Base-by-base conservation (phyloP, 805 yeast species). In the Sugiyamaella valdiviana region DNA sequence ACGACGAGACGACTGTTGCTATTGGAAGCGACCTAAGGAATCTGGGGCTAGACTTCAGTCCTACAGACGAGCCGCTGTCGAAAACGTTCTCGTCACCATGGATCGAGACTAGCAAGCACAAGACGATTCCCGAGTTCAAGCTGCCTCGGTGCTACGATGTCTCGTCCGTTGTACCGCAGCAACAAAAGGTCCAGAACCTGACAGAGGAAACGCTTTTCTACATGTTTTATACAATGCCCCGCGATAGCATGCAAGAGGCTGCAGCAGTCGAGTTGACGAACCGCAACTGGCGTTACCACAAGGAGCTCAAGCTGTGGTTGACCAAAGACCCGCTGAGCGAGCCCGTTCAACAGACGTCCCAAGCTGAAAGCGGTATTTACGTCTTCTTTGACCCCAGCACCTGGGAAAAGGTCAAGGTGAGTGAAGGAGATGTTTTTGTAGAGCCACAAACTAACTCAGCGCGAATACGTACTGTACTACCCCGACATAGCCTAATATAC, bases 221-320 rank as follows among this genome's bases (percentile, higher is more conserved):
- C 66, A 83, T 93, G 15, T 93, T 93, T 64, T 93, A 93, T 67
- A 85, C 95, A 55, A 88, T 82, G 72, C 96, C 99, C 4, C 81
- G 88, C 47, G 97, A 93, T 63, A 80, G 88, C 3, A 72, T 91
- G 63, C 99, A 93, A 66, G 99, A 93, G 64, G 77, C 89, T 49
- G 95, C 95, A 3, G 95, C 97, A 5, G 74, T 91, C 51, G 98
- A 91, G 65, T 76, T 93, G 57, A 87, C 88, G 59, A 81, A 81
- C 53, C 76, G 99, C 59, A 93, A 91, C 68, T 93, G 99, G 99
- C 78, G 98, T 57, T 93, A 86, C 62, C 99, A 93, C 68, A 91
- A 89, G 68, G 95, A 88, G 52, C 76, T 93, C 49, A 95, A 90
- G 69, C 89, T 93, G 45, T 93, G 99, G 99, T 71, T 93, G 51